Evolutionary conservation across 2,329 filamentous ascomycete genomes (phyloP), one percentile per base, ranked within the genome.

Genomic region (Didymosphaeria variabile): DNA sequence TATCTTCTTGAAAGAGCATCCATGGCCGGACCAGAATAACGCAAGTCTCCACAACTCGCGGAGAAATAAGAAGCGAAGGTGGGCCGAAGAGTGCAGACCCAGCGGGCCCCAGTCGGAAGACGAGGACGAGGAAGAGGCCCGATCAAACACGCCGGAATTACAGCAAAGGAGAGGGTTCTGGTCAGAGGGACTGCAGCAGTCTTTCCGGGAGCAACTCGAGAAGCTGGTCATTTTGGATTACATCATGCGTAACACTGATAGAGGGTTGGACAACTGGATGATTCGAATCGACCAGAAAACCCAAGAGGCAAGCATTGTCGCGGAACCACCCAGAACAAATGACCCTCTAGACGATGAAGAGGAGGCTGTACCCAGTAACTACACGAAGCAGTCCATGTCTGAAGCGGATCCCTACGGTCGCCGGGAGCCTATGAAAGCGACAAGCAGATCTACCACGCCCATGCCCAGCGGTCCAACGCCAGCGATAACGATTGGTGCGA

Each of bases 201-300:
- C 92, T 0, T 97, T 99, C 76, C 85, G 95, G 40, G 95, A 99
- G 78, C 92, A 98, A 80, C 85, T 99, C 51, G 95, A 99, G 80
- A 98, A 97, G 79, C 84, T 99, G 8, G 96, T 99, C 23, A 97
- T 99, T 72, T 80, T 99, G 67, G 95, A 99, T 79, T 99, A 99
- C 77, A 97, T 99, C 65, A 99, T 99, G 95, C 88, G 95, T 60
- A 99, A 99, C 75, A 99, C 95, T 1, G 95, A 99, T 77, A 88
- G 95, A 79, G 95, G 95, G 1, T 83, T 97, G 59, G 95, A 99
- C 77, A 99, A 99, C 72, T 99, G 95, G 95, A 99, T 99, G 95
- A 93, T 99, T 75, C 95, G 93, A 78, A 92, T 99, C 34, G 94
- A 99, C 77, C 92, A 89, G 85, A 87, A 93, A 69, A 89, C 87